Conservation (phyloP, 2,329 filamentous ascomycete species). For the Fusarium luffae region DNA sequence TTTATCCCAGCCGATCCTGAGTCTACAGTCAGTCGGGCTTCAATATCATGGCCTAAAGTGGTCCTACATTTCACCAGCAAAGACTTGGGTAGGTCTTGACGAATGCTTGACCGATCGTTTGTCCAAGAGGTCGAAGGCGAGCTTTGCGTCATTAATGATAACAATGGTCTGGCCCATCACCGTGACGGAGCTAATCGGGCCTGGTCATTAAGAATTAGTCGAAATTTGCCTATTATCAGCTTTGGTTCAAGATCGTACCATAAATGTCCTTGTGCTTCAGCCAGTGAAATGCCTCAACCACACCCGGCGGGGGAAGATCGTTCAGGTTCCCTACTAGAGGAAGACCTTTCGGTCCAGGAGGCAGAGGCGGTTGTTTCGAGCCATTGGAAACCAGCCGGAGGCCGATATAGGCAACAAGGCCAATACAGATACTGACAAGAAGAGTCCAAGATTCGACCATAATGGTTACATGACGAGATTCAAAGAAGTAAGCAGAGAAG, state of each 20-base stretch:
- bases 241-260: not conserved
- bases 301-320: slow-evolving; percentile 19
- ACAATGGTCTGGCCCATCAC: slow-evolving; percentile 55
- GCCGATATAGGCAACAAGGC: not conserved
- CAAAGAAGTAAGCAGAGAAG: not conserved
- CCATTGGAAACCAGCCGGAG: not conserved
- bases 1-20: slow-evolving; percentile 46
- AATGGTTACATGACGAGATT: not conserved
- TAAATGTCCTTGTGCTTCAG: slow-evolving; percentile 33
- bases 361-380: slow-evolving; percentile 1
- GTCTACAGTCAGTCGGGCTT: not conserved
- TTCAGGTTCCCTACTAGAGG: slow-evolving; percentile 30
- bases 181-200: slow-evolving; percentile 59
- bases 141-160: slow-evolving; percentile 52
- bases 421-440: not conserved
- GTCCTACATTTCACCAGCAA: slow-evolving; percentile 31
- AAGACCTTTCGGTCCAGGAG: slow-evolving; percentile 31
- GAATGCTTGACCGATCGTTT: slow-evolving; percentile 30
- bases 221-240: not conserved
- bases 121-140: slow-evolving; percentile 53
- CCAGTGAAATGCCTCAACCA: slow-evolving; percentile 33
- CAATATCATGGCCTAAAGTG: too few relatives aligned
- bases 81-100: slow-evolving; percentile 24
- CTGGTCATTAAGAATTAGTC: slow-evolving; percentile 7
- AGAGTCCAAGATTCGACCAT: not conserved